Percentiles rank a stretch among this genome's conserved stretches.
Evolutionary conservation across 2,329 filamentous ascomycete genomes (phyloP).

Genomic region (Aspergillus viridinutans): DNA sequence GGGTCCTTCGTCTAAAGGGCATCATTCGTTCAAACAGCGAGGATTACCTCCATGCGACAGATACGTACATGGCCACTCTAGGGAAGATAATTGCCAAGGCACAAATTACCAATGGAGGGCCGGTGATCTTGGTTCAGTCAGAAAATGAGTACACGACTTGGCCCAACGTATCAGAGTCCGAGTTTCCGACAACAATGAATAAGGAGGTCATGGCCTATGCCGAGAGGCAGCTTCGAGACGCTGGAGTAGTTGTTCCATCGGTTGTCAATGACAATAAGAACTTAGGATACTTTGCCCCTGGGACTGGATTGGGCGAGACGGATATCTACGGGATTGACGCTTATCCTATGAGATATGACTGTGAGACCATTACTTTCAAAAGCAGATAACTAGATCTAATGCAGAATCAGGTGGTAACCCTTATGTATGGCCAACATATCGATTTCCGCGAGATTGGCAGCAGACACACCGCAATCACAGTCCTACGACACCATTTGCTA

Average conservation of each 20-base stretch:
- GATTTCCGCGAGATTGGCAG: constrained; percentile 26
- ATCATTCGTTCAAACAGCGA: constrained; percentile 59
- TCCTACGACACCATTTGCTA: constrained; percentile 61
- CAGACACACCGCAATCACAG: constrained; percentile 56
- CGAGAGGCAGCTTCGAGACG: constrained; percentile 61
- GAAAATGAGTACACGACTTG: constrained; percentile 76
- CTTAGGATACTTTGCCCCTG: constrained; percentile 60
- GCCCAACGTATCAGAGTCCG: constrained; percentile 48
- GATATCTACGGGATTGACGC: constrained; percentile 65
- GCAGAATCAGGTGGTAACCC: not conserved
- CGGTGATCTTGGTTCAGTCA: constrained; percentile 72
- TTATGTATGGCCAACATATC: not conserved
- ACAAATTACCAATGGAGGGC: constrained; percentile 79
- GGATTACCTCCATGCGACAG: constrained; percentile 62
- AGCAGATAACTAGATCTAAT: not conserved
- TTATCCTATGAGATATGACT: constrained; percentile 53
- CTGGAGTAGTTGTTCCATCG: constrained; percentile 68
- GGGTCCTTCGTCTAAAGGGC: constrained; percentile 66
- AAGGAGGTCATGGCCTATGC: constrained; percentile 65
- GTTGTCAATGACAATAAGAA: constrained; percentile 68
- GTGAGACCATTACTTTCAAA: constrained; percentile 3
- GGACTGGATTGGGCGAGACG: constrained; percentile 52
- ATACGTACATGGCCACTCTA: constrained; percentile 62
- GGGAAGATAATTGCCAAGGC: constrained; percentile 65
- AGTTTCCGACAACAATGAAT: not conserved